Percentiles rank a stretch among this genome's conserved stretches.
Conservation (phyloP, 805 yeast species). For the Zygosaccharomyces bailii region DNA sequence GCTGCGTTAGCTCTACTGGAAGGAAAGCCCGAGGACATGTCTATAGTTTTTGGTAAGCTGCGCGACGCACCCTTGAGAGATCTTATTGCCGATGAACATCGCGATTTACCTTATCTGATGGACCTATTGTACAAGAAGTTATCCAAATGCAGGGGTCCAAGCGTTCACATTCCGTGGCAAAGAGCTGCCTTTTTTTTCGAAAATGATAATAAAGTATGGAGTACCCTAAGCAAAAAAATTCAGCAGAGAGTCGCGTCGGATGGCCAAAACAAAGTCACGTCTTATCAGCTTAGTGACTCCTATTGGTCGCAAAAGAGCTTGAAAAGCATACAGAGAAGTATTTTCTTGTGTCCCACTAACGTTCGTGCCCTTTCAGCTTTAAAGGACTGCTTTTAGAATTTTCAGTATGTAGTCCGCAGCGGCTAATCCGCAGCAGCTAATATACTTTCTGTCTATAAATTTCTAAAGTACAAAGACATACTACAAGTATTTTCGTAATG, state of each 20-base stretch:
- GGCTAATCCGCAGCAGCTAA: too few species aligned
- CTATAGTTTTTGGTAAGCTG: slow-evolving; percentile 64
- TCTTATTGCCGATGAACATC: slow-evolving; percentile 48
- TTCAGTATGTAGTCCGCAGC: too few species aligned
- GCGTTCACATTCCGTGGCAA: slow-evolving; percentile 49
- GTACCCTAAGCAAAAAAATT: slow-evolving; percentile 49
- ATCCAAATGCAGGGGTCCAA: slow-evolving; percentile 19
- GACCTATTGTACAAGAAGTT: slow-evolving; percentile 48
- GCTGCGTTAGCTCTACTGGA: slow-evolving; percentile 78
- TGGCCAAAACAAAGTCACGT: slow-evolving; percentile 47
- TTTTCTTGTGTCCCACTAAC: slow-evolving; percentile 59
- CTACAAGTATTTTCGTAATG: not conserved
- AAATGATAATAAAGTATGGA: slow-evolving; percentile 65
- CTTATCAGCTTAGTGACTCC: slow-evolving; percentile 48
- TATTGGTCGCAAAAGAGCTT: slow-evolving; percentile 47
- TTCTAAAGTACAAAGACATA: not conserved
- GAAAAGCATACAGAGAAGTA: slow-evolving; percentile 61
- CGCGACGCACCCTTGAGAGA: slow-evolving; percentile 45
- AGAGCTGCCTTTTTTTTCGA: slow-evolving; percentile 75
- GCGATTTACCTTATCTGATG: slow-evolving; percentile 57
- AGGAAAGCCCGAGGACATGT: slow-evolving; percentile 51
- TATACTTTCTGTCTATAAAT: not conserved
- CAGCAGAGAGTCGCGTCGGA: slow-evolving; percentile 57
- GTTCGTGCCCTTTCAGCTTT: slow-evolving; percentile 31
- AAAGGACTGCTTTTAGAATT: slow-evolving; percentile 30